A percentile compares a stretch with the other conserved stretches of the same genome.
phyloP scores from a whole-genome alignment of 2,329 filamentous ascomycete genomes.

The Thielaviopsis ethacetica region DNA sequence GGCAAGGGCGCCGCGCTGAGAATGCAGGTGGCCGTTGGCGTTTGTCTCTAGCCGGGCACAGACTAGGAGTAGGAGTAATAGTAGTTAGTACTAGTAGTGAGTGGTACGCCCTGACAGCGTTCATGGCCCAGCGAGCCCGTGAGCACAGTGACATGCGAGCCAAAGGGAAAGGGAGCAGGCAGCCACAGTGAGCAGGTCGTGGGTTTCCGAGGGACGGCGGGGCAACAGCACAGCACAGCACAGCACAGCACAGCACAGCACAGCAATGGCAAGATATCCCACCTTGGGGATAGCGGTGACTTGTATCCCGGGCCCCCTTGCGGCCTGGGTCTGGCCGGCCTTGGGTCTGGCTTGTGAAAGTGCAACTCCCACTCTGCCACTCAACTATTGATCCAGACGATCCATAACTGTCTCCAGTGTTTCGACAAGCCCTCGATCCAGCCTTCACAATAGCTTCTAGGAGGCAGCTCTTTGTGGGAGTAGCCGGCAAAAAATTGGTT shows the following conservation, averaged over 20 bases:
- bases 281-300: background rate
- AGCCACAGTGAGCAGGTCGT: too few species aligned
- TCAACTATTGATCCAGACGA: background rate
- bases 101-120: background rate
- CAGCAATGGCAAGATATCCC: too few species aligned
- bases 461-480: background rate
- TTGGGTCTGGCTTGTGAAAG: background rate
- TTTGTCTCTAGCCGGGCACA: background rate
- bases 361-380: background rate
- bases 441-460: background rate
- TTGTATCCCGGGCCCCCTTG: background rate
- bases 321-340: too few species aligned
- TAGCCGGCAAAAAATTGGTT: background rate
- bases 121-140: background rate
- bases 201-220: too few species aligned
- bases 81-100: too few species aligned
- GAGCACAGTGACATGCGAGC: too few species aligned
- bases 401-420: background rate
- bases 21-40: background rate
- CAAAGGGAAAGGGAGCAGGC: too few species aligned
- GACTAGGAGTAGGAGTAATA: too few species aligned
- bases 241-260: too few species aligned
- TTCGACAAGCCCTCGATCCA: background rate
- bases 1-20: background rate
- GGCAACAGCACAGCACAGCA: too few species aligned